These are phyloP conservation scores for Monilinia polystroma DNA, from an alignment of 2,329 filamentous ascomycete species.

Conservation along the genomic window DNA sequence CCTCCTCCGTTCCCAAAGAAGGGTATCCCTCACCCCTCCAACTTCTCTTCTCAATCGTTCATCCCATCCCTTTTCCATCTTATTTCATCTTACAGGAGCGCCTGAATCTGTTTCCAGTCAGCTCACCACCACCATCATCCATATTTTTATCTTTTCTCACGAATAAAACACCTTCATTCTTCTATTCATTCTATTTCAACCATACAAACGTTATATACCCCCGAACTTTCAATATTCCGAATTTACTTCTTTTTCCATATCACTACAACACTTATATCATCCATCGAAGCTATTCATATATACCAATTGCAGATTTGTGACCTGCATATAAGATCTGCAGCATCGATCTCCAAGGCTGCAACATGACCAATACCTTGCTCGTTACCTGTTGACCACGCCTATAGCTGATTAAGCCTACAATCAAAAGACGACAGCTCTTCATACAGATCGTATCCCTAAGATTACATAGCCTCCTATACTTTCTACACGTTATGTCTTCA, in stretches of 20 bases:
- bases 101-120: conserved; percentile 14
- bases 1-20: conserved; percentile 4
- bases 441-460: conserved; percentile 28
- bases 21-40: conserved; percentile 5
- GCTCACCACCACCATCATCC: conserved; percentile 10
- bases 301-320: conserved; percentile 7
- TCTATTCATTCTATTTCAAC: not conserved
- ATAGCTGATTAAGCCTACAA: conserved; percentile 29
- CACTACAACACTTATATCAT: conserved; percentile 22
- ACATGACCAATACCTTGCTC: conserved; percentile 35
- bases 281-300: conserved; percentile 18
- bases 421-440: conserved; percentile 23
- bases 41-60: conserved; percentile 5
- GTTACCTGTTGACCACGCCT: conserved; percentile 31
- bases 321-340: conserved; percentile 14
- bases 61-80: conserved; percentile 11
- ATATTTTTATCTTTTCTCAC: conserved; percentile 13
- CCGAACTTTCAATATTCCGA: not conserved
- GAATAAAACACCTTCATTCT: not conserved
- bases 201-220: not conserved
- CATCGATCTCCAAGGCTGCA: conserved; percentile 31
- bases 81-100: conserved; percentile 9
- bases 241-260: not conserved
- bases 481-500: conserved; percentile 38
- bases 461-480: conserved; percentile 37